These are phyloP conservation scores for Cinchona pubescens DNA, from an alignment of 257 asterid genomes.

Conservation along the genomic window DNA sequence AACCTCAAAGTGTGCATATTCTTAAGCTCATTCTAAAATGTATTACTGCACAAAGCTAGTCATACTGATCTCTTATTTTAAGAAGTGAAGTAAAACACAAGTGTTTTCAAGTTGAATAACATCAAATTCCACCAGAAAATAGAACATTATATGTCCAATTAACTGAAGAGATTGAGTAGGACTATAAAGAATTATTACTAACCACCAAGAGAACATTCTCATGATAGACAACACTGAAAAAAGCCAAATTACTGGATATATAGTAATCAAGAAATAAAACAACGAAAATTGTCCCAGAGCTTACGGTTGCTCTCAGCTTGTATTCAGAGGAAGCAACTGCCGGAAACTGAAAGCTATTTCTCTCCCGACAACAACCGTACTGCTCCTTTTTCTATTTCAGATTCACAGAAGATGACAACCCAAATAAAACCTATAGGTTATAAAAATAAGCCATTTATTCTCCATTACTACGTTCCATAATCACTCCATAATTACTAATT, in stretches of 20 bases:
- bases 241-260: background rate
- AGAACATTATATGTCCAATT: background rate
- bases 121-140: background rate
- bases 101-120: background rate
- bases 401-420: conserved; percentile 64
- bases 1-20: background rate
- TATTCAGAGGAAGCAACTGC: conserved; percentile 72
- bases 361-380: conserved; percentile 54
- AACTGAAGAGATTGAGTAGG: background rate
- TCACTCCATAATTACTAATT: background rate
- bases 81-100: background rate
- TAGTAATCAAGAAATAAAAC: background rate
- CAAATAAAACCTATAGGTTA: conserved; percentile 71
- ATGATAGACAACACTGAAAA: background rate
- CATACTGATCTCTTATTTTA: background rate
- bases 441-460: background rate
- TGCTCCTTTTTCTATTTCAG: conserved; percentile 69
- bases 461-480: background rate
- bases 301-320: conserved; percentile 84
- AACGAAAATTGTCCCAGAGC: conserved; percentile 6
- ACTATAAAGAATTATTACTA: background rate
- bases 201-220: background rate
- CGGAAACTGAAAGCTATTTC: conserved; percentile 41
- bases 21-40: background rate
- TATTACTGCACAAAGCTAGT: background rate